Base-by-base conservation (phyloP, 805 yeast species). In the Zygotorulaspora florentina region DNA sequence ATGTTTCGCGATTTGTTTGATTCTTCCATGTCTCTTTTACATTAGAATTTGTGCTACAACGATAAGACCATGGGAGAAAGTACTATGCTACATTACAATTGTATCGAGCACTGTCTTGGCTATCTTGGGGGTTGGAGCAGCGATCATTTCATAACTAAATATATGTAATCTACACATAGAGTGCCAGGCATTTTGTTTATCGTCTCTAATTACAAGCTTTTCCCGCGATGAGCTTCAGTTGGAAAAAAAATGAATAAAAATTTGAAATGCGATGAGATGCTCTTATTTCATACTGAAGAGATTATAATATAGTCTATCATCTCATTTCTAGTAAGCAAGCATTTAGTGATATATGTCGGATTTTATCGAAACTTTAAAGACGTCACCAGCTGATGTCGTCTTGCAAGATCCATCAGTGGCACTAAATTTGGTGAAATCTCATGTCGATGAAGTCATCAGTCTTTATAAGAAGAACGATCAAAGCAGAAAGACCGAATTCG, bases 1-100 rank as follows among this genome's bases (percentile, higher is more conserved):
- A 42, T 87, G 96, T 55, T 85, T 87, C 63, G 70, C 82, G 2
- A 79, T 88, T 29, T 89, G 96, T 63, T 70, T 88, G 43, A 82
- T 87, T 16, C 72, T 88, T 18, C 96, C 96, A 2, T 70, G 87
- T 17, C 58, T 76, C 9, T 89, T 88, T 62, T 87, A 89, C 65
- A 59, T 84, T 48, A 72, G 67, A 51, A 70, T 83, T 31, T 83
- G 81, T 58, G 63, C 62, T 3, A 57, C 65, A 3, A 70, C 74
- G 11, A 64, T 83, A 30, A 56, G 73, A 4, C 51, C 53, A 7
- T 47, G 60, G 43, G 80, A 79, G 53, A 69, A 47, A 39, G 11
- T 64, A 1, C 45, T 68, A 2, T 73, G 83, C 35, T 58, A 69
- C 45, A 15, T 62, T n/a, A 73, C 78, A 12, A 70, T 82, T 31